Conservation (phyloP, 805 yeast genomes). For the Teunomyces cretensis region DNA sequence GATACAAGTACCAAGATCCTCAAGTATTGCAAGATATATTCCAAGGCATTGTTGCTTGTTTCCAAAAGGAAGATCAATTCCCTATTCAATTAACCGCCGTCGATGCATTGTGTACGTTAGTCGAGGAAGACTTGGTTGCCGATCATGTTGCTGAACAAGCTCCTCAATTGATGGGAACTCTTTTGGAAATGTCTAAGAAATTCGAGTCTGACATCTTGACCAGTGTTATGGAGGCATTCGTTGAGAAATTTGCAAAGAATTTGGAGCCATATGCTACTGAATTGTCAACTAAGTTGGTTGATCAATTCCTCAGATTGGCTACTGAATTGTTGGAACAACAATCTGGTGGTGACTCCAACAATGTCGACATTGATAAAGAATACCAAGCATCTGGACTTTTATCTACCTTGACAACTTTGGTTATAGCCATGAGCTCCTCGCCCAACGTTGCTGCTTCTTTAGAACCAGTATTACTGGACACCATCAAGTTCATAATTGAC, state of each 20-base stretch:
- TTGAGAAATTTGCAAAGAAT: slow-evolving; percentile 41
- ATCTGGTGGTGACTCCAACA: slow-evolving; percentile 13
- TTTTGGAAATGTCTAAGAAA: slow-evolving; percentile 44
- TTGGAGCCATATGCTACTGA: slow-evolving; percentile 70
- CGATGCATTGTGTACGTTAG: slow-evolving; percentile 50
- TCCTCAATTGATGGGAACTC: slow-evolving; percentile 44
- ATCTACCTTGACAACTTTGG: slow-evolving; percentile 42
- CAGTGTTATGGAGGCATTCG: slow-evolving; percentile 46
- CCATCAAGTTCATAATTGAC: slow-evolving; percentile 34
- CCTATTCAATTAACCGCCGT: slow-evolving; percentile 53
- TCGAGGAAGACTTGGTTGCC: slow-evolving; percentile 46
- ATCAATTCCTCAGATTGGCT: slow-evolving; percentile 72
- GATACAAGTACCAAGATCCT: slow-evolving; percentile 33
- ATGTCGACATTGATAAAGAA: slow-evolving; percentile 36
- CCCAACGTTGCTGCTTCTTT: slow-evolving; percentile 36
- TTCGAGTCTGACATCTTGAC: slow-evolving; percentile 45
- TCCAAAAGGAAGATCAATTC: slow-evolving; percentile 42
- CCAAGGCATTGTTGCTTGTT: slow-evolving; percentile 40
- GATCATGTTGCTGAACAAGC: slow-evolving; percentile 42
- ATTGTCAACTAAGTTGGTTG: slow-evolving; percentile 55
- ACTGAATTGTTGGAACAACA: slow-evolving; percentile 48
- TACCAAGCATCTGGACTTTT: slow-evolving; percentile 45
- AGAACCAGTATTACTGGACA: slow-evolving; percentile 33
- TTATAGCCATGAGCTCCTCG: slow-evolving; percentile 41
- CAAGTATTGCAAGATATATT: slow-evolving; percentile 39